phyloP scores from a whole-genome alignment of 495 filamentous ascomycete genomes.

The Cenococcum geophilum region DNA sequence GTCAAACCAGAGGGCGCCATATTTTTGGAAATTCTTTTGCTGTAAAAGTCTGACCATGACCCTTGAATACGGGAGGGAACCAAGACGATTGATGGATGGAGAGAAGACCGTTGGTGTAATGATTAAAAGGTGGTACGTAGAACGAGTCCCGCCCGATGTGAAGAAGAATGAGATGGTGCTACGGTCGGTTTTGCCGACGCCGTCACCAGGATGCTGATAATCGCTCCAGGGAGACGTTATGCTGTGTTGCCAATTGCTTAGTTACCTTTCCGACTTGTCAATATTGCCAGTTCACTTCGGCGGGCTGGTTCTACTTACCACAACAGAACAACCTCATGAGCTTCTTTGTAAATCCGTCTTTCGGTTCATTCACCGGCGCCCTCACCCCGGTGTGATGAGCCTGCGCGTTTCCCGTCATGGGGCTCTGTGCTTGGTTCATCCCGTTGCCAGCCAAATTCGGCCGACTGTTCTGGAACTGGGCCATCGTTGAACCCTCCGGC shows the following conservation, averaged over 20 bases:
- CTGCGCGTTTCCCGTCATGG: constrained; percentile 2
- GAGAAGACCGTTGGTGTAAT: neutral
- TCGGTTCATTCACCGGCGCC: constrained; percentile 18
- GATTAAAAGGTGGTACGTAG: constrained; percentile 6
- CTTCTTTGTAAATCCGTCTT: constrained; percentile 25
- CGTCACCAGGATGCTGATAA: neutral
- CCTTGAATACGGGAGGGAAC: neutral
- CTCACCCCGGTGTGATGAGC: constrained; percentile 1
- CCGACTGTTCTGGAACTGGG: constrained; percentile 31
- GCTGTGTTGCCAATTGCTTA: neutral
- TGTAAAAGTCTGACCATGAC: neutral
- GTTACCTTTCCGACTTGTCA: neutral
- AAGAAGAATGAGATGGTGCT: constrained; percentile 2
- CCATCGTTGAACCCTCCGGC: constrained; percentile 30
- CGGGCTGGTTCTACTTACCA: constrained; percentile 6
- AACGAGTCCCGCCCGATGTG: constrained; percentile 4
- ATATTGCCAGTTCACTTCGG: neutral
- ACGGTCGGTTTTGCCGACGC: neutral
- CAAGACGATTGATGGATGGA: constrained; percentile 1
- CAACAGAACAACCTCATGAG: constrained; percentile 30
- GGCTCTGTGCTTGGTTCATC: constrained; percentile 14
- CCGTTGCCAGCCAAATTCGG: constrained; percentile 23
- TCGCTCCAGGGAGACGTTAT: neutral
- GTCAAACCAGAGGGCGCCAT: constrained; percentile 2
- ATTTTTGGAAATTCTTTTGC: neutral